phyloP scores from a whole-genome alignment of 164 flowering plant genomes.

The Vitis rupestris region DNA sequence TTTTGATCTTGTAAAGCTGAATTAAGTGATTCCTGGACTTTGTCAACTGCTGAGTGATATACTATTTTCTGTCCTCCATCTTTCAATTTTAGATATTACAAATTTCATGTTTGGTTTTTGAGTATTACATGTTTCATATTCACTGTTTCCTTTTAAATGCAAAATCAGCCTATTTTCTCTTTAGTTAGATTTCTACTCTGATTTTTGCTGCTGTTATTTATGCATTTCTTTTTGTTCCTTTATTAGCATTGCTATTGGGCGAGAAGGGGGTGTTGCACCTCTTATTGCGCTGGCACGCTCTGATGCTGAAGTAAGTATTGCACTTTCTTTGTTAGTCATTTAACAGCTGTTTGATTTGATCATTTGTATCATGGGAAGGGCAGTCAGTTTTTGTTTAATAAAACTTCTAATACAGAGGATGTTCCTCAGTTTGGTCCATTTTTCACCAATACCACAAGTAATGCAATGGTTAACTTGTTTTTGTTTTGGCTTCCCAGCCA shows the following conservation, averaged over 20 bases:
- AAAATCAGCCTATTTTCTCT: neutral
- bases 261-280: conserved; percentile 96
- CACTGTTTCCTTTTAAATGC: neutral
- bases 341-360: too few relatives aligned
- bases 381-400: too few relatives aligned
- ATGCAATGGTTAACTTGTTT: too few relatives aligned
- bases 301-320: conserved; percentile 70
- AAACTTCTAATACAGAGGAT: too few relatives aligned
- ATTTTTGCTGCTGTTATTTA: neutral
- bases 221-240: conserved; percentile 2
- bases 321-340: conserved; percentile 1
- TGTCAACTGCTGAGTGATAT: neutral
- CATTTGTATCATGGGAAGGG: too few relatives aligned
- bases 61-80: neutral
- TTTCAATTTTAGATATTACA: neutral
- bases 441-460: too few relatives aligned
- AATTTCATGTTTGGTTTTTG: neutral
- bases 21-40: neutral
- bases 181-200: neutral
- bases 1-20: neutral
- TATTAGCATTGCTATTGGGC: conserved; percentile 92
- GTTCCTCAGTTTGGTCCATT: too few relatives aligned
- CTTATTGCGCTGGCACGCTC: conserved; percentile 88
- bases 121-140: too few relatives aligned
- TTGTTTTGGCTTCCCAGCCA: too few relatives aligned